These are phyloP conservation scores for Backusella westeae DNA, from an alignment of 192 early-diverging fungal genomes.

Conservation along the genomic window DNA sequence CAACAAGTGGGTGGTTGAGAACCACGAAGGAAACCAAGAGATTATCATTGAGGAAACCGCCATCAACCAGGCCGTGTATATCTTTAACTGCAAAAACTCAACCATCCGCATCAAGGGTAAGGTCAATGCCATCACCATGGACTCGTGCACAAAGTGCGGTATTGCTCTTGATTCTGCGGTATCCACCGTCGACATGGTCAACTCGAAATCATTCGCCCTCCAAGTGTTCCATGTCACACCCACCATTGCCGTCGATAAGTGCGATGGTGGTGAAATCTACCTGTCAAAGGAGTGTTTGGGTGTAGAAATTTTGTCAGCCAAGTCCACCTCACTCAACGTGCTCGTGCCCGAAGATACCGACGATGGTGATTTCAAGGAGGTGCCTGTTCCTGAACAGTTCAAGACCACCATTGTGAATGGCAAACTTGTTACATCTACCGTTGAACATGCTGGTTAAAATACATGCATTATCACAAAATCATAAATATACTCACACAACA, in stretches of 20 bases:
- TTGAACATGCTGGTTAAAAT: constrained; percentile 68
- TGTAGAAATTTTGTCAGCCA: constrained; percentile 90
- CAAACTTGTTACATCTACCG: constrained; percentile 76
- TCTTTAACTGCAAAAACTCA: constrained; percentile 90
- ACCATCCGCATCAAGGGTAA: constrained; percentile 92
- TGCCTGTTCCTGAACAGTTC: constrained; percentile 90
- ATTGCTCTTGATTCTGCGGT: constrained; percentile 82
- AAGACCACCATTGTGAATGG: constrained; percentile 83
- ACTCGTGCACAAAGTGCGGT: constrained; percentile 88
- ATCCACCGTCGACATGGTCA: constrained; percentile 85
- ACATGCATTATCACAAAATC: background rate
- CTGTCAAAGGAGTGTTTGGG: constrained; percentile 73
- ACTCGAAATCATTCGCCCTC: constrained; percentile 84
- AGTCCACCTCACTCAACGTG: constrained; percentile 90
- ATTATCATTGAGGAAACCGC: constrained; percentile 80
- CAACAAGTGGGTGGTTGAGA: constrained; percentile 95
- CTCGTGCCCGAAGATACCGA: constrained; percentile 70
- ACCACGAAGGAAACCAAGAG: constrained; percentile 68
- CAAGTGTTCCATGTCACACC: constrained; percentile 84
- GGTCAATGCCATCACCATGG: constrained; percentile 87
- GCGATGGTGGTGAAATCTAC: constrained; percentile 90
- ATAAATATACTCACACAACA: background rate
- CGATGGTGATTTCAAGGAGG: constrained; percentile 77
- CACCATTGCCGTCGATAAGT: constrained; percentile 88
- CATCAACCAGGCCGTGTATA: constrained; percentile 88